These are phyloP conservation scores for Trypanosoma caninum DNA, from an alignment of 208 protist genomes.

Conservation along the genomic window DNA sequence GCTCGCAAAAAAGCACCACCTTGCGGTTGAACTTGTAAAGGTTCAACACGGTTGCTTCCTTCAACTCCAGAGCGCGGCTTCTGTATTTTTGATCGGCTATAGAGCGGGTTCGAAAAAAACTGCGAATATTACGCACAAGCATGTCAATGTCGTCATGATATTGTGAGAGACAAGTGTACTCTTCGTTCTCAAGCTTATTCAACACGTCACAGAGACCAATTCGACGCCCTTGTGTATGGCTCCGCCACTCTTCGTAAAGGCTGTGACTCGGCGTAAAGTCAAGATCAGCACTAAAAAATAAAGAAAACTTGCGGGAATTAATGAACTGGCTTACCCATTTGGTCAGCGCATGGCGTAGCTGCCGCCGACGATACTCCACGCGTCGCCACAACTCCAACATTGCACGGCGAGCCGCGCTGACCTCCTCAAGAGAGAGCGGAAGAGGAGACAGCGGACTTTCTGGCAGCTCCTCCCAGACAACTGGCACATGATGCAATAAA, in stretches of 20 bases:
- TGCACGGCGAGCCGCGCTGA: conserved; percentile 12
- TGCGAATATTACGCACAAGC: conserved; percentile 72
- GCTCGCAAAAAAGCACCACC: conserved; percentile 80
- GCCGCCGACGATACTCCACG: conserved; percentile 75
- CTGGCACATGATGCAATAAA: conserved; percentile 23
- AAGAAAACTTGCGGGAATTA: conserved; percentile 45
- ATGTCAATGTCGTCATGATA: conserved; percentile 83
- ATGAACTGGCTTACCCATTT: conserved; percentile 80
- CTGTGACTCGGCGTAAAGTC: conserved; percentile 52
- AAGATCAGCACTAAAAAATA: conserved; percentile 63
- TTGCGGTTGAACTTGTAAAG: conserved; percentile 79
- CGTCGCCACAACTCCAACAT: conserved; percentile 51
- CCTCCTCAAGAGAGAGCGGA: conserved; percentile 18
- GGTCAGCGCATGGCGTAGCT: conserved; percentile 76
- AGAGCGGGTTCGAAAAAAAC: conserved; percentile 72
- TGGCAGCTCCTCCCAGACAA: conserved; percentile 2
- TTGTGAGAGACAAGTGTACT: conserved; percentile 81
- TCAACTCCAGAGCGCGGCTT: conserved; percentile 68
- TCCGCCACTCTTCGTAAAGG: conserved; percentile 57
- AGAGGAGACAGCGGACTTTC: conserved; percentile 22
- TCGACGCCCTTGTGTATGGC: conserved; percentile 43
- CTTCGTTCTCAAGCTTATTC: conserved; percentile 69
- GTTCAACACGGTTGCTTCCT: conserved; percentile 71
- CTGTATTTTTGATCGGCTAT: conserved; percentile 57
- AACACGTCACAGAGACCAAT: conserved; percentile 70